A percentile compares a stretch with the other conserved stretches of the same genome.
Evolutionary conservation across 2,329 filamentous ascomycete genomes (phyloP).

Genomic region (Colletotrichum sp.): DNA sequence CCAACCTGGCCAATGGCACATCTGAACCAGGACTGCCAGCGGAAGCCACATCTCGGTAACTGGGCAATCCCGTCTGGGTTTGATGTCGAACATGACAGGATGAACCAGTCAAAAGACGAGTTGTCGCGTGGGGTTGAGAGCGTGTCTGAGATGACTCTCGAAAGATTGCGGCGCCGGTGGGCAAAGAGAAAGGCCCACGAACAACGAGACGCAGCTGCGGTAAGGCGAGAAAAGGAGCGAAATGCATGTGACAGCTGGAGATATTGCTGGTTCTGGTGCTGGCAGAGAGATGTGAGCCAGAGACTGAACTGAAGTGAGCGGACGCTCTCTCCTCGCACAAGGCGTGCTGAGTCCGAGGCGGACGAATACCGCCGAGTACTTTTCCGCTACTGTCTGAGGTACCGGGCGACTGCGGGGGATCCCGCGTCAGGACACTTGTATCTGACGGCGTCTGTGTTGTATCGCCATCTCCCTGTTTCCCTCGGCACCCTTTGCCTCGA

Average conservation of each 20-base stretch:
- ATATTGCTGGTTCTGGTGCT: not conserved
- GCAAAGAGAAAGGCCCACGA: not conserved
- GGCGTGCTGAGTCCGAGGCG: conserved; percentile 6
- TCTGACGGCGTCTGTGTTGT: not conserved
- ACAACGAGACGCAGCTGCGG: not conserved
- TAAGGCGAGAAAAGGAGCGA: not conserved
- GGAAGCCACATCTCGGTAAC: not conserved
- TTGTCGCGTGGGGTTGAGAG: conserved; percentile 3
- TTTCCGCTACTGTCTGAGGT: not conserved
- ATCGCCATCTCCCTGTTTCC: not conserved
- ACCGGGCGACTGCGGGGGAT: not conserved
- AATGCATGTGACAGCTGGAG: conserved; percentile 16
- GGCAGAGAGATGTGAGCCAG: not conserved
- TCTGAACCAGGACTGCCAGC: not conserved
- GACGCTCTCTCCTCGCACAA: not conserved
- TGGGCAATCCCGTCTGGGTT: conserved; percentile 3
- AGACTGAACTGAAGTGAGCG: not conserved
- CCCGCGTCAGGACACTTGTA: not conserved
- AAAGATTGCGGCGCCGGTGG: conserved; percentile 1
- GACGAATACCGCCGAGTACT: conserved; percentile 1
- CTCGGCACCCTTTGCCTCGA: conserved; percentile 13
- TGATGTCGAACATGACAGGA: not conserved
- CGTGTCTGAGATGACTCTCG: not conserved
- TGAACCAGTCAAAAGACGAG: not conserved
- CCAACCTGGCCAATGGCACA: not conserved